A percentile compares a stretch with the other conserved stretches of the same genome.
phyloP scores from a whole-genome alignment of 208 protist genomes.

The Strigomonas galati region DNA sequence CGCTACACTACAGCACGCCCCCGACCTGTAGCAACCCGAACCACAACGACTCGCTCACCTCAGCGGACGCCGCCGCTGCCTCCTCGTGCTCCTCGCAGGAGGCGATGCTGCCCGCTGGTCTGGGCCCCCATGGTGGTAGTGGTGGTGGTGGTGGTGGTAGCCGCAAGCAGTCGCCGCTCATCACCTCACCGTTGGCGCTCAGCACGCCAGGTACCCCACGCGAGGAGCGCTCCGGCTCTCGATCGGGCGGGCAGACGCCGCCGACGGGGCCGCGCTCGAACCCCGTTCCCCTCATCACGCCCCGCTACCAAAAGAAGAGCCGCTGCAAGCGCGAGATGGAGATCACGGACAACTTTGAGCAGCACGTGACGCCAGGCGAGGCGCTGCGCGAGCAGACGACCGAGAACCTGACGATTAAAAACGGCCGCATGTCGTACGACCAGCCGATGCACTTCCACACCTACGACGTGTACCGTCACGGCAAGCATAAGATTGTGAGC shows the following conservation, averaged over 20 bases:
- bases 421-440: constrained; percentile 56
- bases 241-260: constrained; percentile 18
- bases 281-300: constrained; percentile 73
- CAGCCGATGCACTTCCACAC: constrained; percentile 82
- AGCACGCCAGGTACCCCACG: neutral
- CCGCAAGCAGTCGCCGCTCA: neutral
- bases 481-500: constrained; percentile 65
- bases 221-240: constrained; percentile 1
- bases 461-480: constrained; percentile 82
- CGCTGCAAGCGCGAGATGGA: constrained; percentile 48
- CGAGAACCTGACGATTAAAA: constrained; percentile 64
- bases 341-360: constrained; percentile 56
- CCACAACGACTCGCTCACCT: too few relatives aligned
- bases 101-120: neutral
- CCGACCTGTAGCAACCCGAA: neutral
- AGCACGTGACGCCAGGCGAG: constrained; percentile 29
- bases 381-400: constrained; percentile 55
- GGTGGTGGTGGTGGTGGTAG: neutral
- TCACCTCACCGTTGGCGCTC: neutral
- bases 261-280: constrained; percentile 30
- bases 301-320: constrained; percentile 75
- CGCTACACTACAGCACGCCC: neutral
- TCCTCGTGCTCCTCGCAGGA: neutral
- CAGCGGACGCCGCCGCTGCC: neutral
- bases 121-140: too few relatives aligned